Conservation (phyloP, 441 rosid genomes). For the Macaranga tanarius region DNA sequence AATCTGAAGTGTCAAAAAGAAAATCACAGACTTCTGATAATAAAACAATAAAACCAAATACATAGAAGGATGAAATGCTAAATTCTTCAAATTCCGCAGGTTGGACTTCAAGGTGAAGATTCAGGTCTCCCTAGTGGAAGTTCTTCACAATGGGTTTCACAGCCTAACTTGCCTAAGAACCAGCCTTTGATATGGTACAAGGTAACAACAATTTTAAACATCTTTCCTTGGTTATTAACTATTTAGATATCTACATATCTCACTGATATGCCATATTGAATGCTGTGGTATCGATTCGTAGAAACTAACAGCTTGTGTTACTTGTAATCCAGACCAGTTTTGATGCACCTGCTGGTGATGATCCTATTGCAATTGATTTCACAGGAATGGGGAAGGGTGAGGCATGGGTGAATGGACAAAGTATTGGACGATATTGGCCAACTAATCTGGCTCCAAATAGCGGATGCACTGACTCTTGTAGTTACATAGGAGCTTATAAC, state of each 20-base stretch:
- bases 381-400: conserved; percentile 90
- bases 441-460: conserved; percentile 42
- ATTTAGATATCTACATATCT: neutral
- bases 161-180: conserved; percentile 60
- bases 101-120: conserved; percentile 91
- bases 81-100: conserved; percentile 35
- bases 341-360: conserved; percentile 64
- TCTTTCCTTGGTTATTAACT: neutral
- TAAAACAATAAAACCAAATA: no score
- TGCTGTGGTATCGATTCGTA: conserved; percentile 12
- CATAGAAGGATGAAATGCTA: no score
- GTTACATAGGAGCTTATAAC: conserved; percentile 68
- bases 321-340: conserved; percentile 58
- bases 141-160: conserved; percentile 68
- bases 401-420: conserved; percentile 98
- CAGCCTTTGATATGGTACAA: conserved; percentile 95
- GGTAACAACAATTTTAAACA: conserved; percentile 38
- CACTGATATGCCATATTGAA: neutral
- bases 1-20: no score
- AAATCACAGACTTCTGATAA: neutral
- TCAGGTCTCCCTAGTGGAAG: conserved; percentile 60
- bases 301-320: conserved; percentile 13
- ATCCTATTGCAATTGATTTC: conserved; percentile 82
- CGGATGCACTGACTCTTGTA: conserved; percentile 69
- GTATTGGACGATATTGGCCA: conserved; percentile 98